Evolutionary conservation across 1,139 yeast species (phyloP).

Genomic region (Hyphopichia pseudoburtonii): DNA sequence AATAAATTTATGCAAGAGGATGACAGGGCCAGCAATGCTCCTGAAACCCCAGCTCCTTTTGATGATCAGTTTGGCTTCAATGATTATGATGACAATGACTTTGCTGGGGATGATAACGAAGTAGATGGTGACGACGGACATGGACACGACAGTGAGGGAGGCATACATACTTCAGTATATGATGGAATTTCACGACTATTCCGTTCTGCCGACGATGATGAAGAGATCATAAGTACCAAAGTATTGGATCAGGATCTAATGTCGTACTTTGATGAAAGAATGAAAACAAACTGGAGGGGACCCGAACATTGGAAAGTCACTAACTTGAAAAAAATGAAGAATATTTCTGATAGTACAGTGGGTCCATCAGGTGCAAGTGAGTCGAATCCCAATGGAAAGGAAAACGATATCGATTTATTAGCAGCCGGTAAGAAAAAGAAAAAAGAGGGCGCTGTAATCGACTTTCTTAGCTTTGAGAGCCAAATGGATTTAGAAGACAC

Average conservation of each 20-base stretch:
- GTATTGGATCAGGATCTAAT: conserved; percentile 68
- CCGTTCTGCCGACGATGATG: conserved; percentile 13
- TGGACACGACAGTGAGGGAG: conserved; percentile 17
- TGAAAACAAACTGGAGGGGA: conserved; percentile 81
- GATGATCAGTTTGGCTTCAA: conserved; percentile 22
- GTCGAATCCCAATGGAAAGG: conserved; percentile 11
- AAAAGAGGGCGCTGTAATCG: conserved; percentile 39
- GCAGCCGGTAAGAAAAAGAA: conserved; percentile 22
- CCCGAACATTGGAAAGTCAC: conserved; percentile 92
- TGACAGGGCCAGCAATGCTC: conserved; percentile 13
- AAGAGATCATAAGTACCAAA: conserved; percentile 15
- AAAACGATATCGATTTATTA: conserved; percentile 7
- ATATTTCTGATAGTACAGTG: conserved; percentile 5
- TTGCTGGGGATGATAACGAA: conserved; percentile 19
- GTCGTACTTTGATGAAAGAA: conserved; percentile 74
- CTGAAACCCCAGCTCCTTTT: conserved; percentile 7
- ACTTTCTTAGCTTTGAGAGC: conserved; percentile 48
- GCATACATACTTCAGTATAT: conserved; percentile 7
- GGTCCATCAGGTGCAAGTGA: conserved; percentile 7
- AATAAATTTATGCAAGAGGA: conserved; percentile 23
- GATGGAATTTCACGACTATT: conserved; percentile 7
- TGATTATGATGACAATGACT: conserved; percentile 34
- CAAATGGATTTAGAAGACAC: conserved; percentile 40
- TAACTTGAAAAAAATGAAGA: conserved; percentile 42
- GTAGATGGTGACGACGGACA: conserved; percentile 15